Evolutionary conservation across 2,329 filamentous ascomycete genomes (phyloP), one percentile per base, ranked within the genome.

Genomic region (Nemania sp.): DNA sequence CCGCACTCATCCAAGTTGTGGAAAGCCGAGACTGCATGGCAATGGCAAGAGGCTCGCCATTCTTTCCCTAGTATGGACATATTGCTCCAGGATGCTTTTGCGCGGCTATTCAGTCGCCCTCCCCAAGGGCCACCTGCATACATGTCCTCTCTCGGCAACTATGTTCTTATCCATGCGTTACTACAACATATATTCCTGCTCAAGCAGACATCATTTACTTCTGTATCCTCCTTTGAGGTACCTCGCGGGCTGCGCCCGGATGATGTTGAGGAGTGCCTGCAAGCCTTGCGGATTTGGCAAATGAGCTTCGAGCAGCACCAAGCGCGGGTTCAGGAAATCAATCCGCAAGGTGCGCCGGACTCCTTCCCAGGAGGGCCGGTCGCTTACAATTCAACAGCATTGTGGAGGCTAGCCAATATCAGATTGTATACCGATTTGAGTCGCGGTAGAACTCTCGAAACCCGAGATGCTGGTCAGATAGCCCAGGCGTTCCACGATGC

Each of bases 131-230:
- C 80, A 1, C 77, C 77, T 1, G 70, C 75, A 0, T 76, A 78
- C 39, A 73, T 83, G 51, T 83, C 81, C 0, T 82, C 83, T 0
- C 70, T 88, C 6, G 87, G 86, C 1, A 87, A 87, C 62, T 89
- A 90, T 60, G 80, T 89, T 6, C 74, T 91, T 28, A 86, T 90
- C 3, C 86, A 90, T 63, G 86, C 86, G 3, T 68, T 91, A 20
- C 79, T 90, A 9, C 87, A 90, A 62, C 86, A 89, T 57, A 85
- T 90, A 14, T 90, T 86, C 66, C 75, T 89, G 31, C 69, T 88
- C 19, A 86, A 87, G 61, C 82, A 87, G 63, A 83, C 82, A 0
- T 81, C 79, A 0, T 77, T 84, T 43, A 75, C 76, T 2, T 69
- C 74, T 1, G 72, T 76, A 0, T 74, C 77, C 2, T 74, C 76